A percentile compares a stretch with the other conserved stretches of the same genome.
Conservation (phyloP, 495 filamentous ascomycete species). For the Thermothielavioides terrestris region DNA sequence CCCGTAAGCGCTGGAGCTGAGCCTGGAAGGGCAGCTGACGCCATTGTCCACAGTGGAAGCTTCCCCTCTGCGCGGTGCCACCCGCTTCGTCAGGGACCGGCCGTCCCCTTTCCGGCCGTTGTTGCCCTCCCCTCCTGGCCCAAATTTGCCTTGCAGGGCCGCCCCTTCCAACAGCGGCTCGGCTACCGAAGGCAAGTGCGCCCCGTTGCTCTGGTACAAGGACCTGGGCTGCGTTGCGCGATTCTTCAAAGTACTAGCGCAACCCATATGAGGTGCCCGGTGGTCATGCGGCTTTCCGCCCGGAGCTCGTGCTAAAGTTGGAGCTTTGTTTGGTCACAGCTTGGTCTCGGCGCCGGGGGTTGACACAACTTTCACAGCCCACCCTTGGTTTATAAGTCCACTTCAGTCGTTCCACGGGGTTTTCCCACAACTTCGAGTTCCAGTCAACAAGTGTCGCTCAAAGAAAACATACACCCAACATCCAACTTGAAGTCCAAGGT, state of each 20-base stretch:
- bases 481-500: too few species aligned
- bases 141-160: neutral
- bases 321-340: constrained; percentile 8
- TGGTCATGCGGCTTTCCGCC: constrained; percentile 12
- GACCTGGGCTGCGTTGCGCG: neutral
- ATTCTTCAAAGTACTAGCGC: neutral
- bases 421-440: too few species aligned
- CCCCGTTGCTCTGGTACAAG: neutral
- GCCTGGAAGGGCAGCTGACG: constrained; percentile 11
- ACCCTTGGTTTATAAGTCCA: constrained; percentile 1
- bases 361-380: constrained; percentile 4
- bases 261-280: too few species aligned
- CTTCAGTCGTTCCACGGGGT: neutral
- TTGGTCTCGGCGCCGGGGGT: neutral
- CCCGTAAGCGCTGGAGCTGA: constrained; percentile 13
- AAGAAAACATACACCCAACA: neutral
- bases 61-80: neutral
- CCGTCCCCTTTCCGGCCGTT: neutral
- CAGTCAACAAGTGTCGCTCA: neutral
- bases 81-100: neutral
- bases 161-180: neutral
- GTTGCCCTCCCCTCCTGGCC: neutral
- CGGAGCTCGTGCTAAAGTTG: constrained; percentile 8
- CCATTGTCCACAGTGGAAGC: neutral
- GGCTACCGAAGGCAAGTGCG: neutral